Conservation (phyloP, 73 alveolate species). For the Tetrahymena malaccensis region DNA sequence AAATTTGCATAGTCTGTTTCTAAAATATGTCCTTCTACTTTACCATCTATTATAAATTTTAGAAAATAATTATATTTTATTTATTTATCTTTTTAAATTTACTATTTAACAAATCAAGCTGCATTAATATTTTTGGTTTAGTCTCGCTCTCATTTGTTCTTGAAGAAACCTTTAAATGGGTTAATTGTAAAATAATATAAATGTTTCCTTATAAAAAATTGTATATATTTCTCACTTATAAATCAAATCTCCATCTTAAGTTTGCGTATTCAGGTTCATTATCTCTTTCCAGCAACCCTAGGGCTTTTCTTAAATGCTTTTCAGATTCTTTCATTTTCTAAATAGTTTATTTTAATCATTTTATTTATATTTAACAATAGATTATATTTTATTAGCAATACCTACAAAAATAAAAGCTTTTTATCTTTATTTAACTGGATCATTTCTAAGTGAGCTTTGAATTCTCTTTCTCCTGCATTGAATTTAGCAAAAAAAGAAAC, state of each 20-base stretch:
- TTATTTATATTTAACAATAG: too few relatives aligned
- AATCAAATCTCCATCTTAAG: background rate
- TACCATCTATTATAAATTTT: background rate
- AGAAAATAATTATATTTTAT: background rate
- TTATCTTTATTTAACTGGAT: background rate
- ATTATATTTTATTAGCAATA: background rate
- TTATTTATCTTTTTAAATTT: background rate
- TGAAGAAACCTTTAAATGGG: background rate
- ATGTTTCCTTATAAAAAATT: background rate
- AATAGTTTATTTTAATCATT: background rate
- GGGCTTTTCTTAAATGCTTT: background rate
- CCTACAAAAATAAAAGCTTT: background rate
- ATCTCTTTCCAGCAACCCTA: background rate
- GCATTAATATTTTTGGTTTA: background rate
- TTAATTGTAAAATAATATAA: background rate
- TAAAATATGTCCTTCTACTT: background rate
- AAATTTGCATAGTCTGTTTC: background rate
- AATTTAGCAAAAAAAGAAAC: background rate
- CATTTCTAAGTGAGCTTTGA: background rate
- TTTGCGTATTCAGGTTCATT: background rate
- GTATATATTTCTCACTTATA: background rate
- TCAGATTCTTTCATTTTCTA: background rate
- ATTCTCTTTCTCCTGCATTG: background rate
- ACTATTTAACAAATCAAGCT: background rate
- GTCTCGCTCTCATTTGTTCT: background rate